Conservation (phyloP, 208 protist genomes). For the Leishmania braziliensis region DNA sequence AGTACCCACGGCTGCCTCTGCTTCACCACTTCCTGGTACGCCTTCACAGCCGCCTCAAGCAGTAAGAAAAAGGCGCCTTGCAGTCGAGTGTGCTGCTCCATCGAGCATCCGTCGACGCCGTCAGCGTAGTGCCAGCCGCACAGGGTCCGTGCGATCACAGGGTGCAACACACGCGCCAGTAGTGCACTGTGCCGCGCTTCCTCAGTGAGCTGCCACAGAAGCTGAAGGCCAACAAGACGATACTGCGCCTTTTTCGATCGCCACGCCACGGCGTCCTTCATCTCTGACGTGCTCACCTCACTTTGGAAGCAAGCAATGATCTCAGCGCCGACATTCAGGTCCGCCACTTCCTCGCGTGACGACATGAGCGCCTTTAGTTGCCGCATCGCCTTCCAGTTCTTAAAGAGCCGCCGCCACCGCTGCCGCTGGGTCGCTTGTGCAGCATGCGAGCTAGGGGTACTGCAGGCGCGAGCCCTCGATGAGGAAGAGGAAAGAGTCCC, state of each 20-base stretch:
- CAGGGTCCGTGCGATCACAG: conserved; percentile 76
- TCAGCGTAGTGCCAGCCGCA: conserved; percentile 87
- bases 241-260: conserved; percentile 70
- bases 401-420: conserved; percentile 84
- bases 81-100: conserved; percentile 73
- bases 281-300: conserved; percentile 46
- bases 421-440: conserved; percentile 43
- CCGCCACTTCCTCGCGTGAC: conserved; percentile 56
- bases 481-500: neutral
- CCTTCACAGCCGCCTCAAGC: conserved; percentile 50
- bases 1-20: conserved; percentile 49
- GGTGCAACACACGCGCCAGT: conserved; percentile 65
- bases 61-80: conserved; percentile 84
- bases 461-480: neutral
- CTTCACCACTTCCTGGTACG: conserved; percentile 15
- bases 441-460: conserved; percentile 1
- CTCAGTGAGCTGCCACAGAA: conserved; percentile 77
- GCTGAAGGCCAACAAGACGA: conserved; percentile 72
- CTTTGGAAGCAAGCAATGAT: conserved; percentile 80
- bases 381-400: conserved; percentile 79
- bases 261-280: conserved; percentile 55
- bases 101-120: conserved; percentile 82
- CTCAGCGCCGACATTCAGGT: conserved; percentile 33
- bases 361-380: conserved; percentile 73
- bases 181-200: conserved; percentile 60